phyloP scores from a whole-genome alignment of 176 grass and related monocot species.

The Calamus simplicifolius region DNA sequence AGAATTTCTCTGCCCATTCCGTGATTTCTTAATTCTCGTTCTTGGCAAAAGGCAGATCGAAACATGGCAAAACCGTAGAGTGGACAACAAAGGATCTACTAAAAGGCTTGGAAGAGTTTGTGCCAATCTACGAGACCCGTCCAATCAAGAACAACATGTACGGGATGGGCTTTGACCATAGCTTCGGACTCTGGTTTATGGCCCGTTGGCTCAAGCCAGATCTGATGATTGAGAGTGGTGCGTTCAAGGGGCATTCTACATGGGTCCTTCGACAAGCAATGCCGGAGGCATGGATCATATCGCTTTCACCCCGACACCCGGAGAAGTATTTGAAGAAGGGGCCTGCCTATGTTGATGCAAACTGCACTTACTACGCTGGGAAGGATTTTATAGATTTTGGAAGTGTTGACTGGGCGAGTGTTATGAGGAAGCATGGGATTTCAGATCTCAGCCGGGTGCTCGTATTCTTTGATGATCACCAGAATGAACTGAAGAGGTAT shows the following conservation, averaged over 20 bases:
- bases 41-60: slow-evolving; percentile 84
- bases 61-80: slow-evolving; percentile 51
- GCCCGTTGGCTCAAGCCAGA: slow-evolving; percentile 74
- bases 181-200: slow-evolving; percentile 99
- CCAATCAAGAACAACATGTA: slow-evolving; percentile 92
- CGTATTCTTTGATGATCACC: slow-evolving; percentile 96
- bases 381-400: slow-evolving; percentile 89
- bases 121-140: slow-evolving; percentile 70
- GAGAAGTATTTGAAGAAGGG: slow-evolving; percentile 87
- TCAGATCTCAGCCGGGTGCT: slow-evolving; percentile 70
- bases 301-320: slow-evolving; percentile 75
- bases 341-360: slow-evolving; percentile 82
- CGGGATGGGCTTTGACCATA: slow-evolving; percentile 93
- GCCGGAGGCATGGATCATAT: slow-evolving; percentile 63
- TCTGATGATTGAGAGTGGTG: slow-evolving; percentile 91
- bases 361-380: slow-evolving; percentile 83
- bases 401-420: slow-evolving; percentile 55
- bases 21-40: slow-evolving; percentile 27
- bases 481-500: slow-evolving; percentile 86
- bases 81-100: slow-evolving; percentile 71
- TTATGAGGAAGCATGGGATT: slow-evolving; percentile 63
- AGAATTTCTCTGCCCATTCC: neutral
- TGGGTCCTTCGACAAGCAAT: slow-evolving; percentile 89
- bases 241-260: slow-evolving; percentile 88
- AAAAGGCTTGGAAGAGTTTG: slow-evolving; percentile 75